A percentile compares a stretch with the other conserved stretches of the same genome.
These are phyloP conservation scores for Drechslerella coelobrocha DNA, from an alignment of 2,329 filamentous ascomycete species.

Conservation along the genomic window DNA sequence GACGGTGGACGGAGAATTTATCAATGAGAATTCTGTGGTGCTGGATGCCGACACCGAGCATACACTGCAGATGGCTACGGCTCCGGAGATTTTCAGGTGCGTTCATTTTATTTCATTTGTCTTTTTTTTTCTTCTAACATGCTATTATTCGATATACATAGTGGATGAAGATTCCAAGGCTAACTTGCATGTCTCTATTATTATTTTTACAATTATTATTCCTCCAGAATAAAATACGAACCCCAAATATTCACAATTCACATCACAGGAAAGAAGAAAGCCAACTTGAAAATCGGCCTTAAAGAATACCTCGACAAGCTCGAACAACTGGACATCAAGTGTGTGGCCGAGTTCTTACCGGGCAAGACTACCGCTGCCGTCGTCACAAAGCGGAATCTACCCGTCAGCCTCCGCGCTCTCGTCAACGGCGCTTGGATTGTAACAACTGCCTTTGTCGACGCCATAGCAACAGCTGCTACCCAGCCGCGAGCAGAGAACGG, in stretches of 20 bases:
- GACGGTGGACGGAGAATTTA: constrained; percentile 67
- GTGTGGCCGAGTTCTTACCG: constrained; percentile 73
- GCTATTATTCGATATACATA: constrained; percentile 56
- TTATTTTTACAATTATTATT: constrained; percentile 28
- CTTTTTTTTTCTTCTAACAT: too few relatives aligned
- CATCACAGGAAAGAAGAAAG: constrained; percentile 73
- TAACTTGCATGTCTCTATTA: not conserved
- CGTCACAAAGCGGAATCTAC: constrained; percentile 85
- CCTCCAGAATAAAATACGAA: constrained; percentile 74
- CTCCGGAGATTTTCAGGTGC: constrained; percentile 32
- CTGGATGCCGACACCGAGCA: constrained; percentile 29
- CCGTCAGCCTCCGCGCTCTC: constrained; percentile 83
- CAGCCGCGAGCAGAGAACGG: constrained; percentile 62
- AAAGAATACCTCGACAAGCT: constrained; percentile 69
- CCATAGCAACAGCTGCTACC: constrained; percentile 69
- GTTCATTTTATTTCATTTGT: constrained; percentile 53
- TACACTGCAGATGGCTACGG: constrained; percentile 29
- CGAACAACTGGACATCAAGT: constrained; percentile 88
- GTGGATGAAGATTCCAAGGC: not conserved
- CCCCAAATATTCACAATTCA: constrained; percentile 78
- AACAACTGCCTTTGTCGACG: constrained; percentile 73
- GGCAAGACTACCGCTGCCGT: constrained; percentile 84
- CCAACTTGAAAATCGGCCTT: constrained; percentile 70
- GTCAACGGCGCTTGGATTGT: constrained; percentile 83
- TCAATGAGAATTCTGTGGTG: constrained; percentile 22